These are phyloP conservation scores for Boeremia exigua DNA, from an alignment of 2,329 filamentous ascomycete species.

Conservation along the genomic window DNA sequence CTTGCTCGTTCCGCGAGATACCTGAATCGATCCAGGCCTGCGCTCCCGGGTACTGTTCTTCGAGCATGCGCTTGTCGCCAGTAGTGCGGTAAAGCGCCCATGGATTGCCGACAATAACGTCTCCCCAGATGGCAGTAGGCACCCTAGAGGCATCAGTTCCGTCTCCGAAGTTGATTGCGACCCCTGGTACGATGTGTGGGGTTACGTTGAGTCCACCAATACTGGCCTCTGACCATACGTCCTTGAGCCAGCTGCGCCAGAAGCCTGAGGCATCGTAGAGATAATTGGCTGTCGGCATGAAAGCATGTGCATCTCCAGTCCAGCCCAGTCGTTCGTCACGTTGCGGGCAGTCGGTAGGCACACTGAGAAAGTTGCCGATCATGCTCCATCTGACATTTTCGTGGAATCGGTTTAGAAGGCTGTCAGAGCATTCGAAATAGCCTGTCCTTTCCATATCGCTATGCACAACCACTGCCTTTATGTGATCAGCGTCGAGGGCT, in stretches of 20 bases:
- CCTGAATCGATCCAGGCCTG: slow-evolving; percentile 47
- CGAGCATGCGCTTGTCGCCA: slow-evolving; percentile 45
- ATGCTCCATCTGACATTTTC: slow-evolving; percentile 63
- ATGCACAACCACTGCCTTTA: slow-evolving; percentile 55
- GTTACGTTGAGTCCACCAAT: slow-evolving; percentile 9
- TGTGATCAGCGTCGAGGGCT: slow-evolving; percentile 20
- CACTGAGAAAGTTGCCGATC: slow-evolving; percentile 60
- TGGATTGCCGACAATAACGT: slow-evolving; percentile 47
- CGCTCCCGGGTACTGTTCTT: slow-evolving; percentile 46
- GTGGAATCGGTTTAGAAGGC: slow-evolving; percentile 61
- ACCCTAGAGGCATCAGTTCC: slow-evolving; percentile 14
- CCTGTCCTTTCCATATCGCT: slow-evolving; percentile 61
- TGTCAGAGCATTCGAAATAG: slow-evolving; percentile 60
- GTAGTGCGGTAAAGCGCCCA: slow-evolving; percentile 45
- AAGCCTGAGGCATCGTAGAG: slow-evolving; percentile 61
- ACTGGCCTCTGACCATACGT: slow-evolving; percentile 51
- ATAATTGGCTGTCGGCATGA: slow-evolving; percentile 56
- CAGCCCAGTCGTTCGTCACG: slow-evolving; percentile 62
- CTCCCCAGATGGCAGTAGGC: slow-evolving; percentile 49
- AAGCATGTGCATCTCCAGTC: slow-evolving; percentile 60
- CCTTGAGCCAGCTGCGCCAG: slow-evolving; percentile 58
- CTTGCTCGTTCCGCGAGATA: slow-evolving; percentile 38
- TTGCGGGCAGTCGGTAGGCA: slow-evolving; percentile 62
- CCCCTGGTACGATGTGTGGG: not conserved
- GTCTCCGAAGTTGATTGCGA: not conserved